Evolutionary conservation across 75 land plant species (phyloP), one percentile per base, ranked within the genome.

Genomic region (Sequoia sempervirens): DNA sequence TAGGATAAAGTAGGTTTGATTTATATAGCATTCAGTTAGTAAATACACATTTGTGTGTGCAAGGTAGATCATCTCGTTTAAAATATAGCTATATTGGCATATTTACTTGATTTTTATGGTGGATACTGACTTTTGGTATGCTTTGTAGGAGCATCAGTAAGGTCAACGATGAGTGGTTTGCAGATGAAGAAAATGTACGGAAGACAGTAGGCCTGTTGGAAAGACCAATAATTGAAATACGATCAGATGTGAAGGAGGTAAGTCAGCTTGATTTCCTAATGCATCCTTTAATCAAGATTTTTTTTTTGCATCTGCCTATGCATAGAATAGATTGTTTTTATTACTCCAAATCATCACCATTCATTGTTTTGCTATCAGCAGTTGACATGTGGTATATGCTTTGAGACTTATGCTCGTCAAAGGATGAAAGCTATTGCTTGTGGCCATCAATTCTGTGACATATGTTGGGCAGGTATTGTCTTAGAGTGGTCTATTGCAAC

Each of bases 161-260:
- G 83, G 96, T 93, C 45, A 89, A 92, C 80, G 96, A 95, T 47
- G 95, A 86, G 68, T 95, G 96, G 96, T 95, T 93, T 87, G 90
- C 93, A 34, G 90, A 95, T 82, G 96, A 95, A 85, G 91, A 85
- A 2, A 81, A 82, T 34, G 96, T 93, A 14, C 92, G 96, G 0
- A 82, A 87, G 58, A 70, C 76, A 28, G 96, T 93, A 28, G 95
- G 96, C 23, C 85, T 95, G 79, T 86, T 93, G 83, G 92, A 89
- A 56, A 85, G 83, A 34, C 88, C 90, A 20, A 84, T 83, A 23
- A 80, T 88, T 82, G 84, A 87, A 79, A 64, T 81, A n/a, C 68
- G 46, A 61, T 78, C 88, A 41, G 75, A 89, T 84, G 86, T 82
- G 23, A 86, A 78, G 82, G 90, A 87, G 66, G 89, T 88, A 86